Evolutionary conservation across 202 grass and related monocot genomes (phyloP).

Genomic region (Bolboschoenoplectus hybrid): DNA sequence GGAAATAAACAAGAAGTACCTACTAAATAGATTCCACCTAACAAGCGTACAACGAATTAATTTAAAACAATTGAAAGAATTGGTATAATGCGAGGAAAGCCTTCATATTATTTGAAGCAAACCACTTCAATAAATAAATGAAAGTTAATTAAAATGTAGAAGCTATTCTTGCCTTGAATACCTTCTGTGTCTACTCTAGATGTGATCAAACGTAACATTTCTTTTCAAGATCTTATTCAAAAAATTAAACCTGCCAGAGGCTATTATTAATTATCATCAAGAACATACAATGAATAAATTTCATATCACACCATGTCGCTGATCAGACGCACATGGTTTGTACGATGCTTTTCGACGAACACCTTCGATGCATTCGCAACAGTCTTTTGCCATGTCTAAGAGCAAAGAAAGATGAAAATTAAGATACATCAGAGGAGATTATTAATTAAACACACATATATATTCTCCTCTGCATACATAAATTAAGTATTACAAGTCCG

Average conservation of each 20-base stretch:
- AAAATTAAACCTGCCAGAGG: neutral
- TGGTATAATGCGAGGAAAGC: neutral
- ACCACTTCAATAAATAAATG: slow-evolving; percentile 32
- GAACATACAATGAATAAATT: neutral
- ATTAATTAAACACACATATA: too few species aligned
- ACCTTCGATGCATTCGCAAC: slow-evolving; percentile 86
- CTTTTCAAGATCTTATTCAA: slow-evolving; percentile 2
- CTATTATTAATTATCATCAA: neutral
- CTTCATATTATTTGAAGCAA: slow-evolving; percentile 26
- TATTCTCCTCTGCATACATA: too few species aligned
- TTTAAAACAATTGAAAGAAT: slow-evolving; percentile 11
- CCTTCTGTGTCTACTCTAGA: slow-evolving; percentile 7
- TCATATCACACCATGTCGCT: slow-evolving; percentile 73
- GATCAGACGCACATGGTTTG: slow-evolving; percentile 77
- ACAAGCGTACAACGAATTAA: neutral
- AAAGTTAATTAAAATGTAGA: neutral
- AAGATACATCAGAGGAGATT: slow-evolving; percentile 24
- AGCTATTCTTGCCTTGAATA: neutral
- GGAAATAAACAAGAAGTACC: neutral
- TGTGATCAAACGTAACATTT: neutral
- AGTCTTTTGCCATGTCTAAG: slow-evolving; percentile 85
- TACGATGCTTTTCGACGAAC: slow-evolving; percentile 87
- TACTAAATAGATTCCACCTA: neutral
- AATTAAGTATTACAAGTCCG: too few species aligned
- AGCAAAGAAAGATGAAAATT: neutral